A percentile compares a stretch with the other conserved stretches of the same genome.
These are phyloP conservation scores for Margaritispora aquatica DNA, from an alignment of 495 filamentous ascomycete species.

Conservation along the genomic window DNA sequence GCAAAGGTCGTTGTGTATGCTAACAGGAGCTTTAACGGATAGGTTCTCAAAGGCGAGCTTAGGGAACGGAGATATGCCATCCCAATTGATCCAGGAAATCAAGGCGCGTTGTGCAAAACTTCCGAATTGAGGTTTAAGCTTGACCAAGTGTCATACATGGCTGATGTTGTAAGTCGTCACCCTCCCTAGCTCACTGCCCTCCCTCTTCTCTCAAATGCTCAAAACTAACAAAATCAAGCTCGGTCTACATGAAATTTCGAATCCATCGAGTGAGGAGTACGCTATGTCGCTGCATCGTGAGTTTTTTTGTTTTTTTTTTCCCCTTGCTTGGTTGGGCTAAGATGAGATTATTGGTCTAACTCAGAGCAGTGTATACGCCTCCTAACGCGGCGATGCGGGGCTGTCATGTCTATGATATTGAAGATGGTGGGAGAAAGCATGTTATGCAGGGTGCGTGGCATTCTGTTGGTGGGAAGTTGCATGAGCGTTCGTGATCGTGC, in stretches of 20 bases:
- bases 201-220: too few species aligned
- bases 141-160: conserved; percentile 71
- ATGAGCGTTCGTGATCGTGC: too few species aligned
- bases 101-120: conserved; percentile 14
- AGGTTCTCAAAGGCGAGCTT: conserved; percentile 58
- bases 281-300: conserved; percentile 82
- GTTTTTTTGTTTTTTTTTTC: conserved; percentile 24
- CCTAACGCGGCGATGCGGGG: conserved; percentile 76
- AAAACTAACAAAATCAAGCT: conserved; percentile 38
- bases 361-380: conserved; percentile 71
- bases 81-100: conserved; percentile 38
- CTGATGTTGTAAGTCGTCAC: conserved; percentile 40
- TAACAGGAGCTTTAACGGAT: neutral
- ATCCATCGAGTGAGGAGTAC: conserved; percentile 60
- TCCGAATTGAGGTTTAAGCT: conserved; percentile 4
- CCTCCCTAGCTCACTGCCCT: too few species aligned
- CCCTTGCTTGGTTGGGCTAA: conserved; percentile 6
- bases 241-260: conserved; percentile 77
- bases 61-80: conserved; percentile 76
- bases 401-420: conserved; percentile 61
- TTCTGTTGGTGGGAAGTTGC: conserved; percentile 12
- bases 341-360: conserved; percentile 23
- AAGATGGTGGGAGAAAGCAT: conserved; percentile 51
- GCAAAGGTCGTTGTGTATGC: too few species aligned
- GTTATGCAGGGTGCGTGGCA: conserved; percentile 42